Percentiles rank a stretch among this genome's conserved stretches.
phyloP scores from a whole-genome alignment of 495 filamentous ascomycete genomes.

The Penicillium simplicissimum region DNA sequence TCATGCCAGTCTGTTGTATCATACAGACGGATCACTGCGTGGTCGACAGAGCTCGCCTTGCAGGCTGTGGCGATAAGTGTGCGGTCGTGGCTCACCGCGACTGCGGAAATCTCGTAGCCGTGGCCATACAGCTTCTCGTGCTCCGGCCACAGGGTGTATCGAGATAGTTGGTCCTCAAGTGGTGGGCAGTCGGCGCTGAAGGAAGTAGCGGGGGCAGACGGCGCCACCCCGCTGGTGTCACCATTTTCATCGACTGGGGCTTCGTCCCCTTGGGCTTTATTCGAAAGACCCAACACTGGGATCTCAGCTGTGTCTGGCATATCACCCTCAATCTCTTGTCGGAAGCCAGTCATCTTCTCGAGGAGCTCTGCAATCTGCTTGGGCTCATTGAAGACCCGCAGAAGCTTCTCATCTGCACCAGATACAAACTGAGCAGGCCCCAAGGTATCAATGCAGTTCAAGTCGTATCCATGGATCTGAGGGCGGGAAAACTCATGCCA shows the following conservation, averaged over 20 bases:
- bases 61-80: slow-evolving; percentile 86
- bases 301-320: slow-evolving; percentile 89
- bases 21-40: slow-evolving; percentile 91
- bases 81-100: slow-evolving; percentile 76
- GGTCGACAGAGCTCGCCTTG: slow-evolving; percentile 86
- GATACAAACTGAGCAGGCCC: slow-evolving; percentile 76
- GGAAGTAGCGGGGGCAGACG: slow-evolving; percentile 25
- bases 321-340: slow-evolving; percentile 38
- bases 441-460: slow-evolving; percentile 87
- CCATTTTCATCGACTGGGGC: slow-evolving; percentile 51
- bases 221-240: slow-evolving; percentile 26
- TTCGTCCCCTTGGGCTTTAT: slow-evolving; percentile 77
- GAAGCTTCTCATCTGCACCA: slow-evolving; percentile 96
- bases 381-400: slow-evolving; percentile 92
- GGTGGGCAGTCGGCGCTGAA: slow-evolving; percentile 67
- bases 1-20: slow-evolving; percentile 85
- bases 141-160: slow-evolving; percentile 94
- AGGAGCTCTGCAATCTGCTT: slow-evolving; percentile 77
- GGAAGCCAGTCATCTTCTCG: slow-evolving; percentile 63
- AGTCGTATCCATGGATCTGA: slow-evolving; percentile 97
- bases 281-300: slow-evolving; percentile 92
- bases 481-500: slow-evolving; percentile 98
- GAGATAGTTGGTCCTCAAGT: slow-evolving; percentile 82
- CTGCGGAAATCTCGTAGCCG: slow-evolving; percentile 94
- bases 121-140: slow-evolving; percentile 97